These are phyloP conservation scores for Dactylellina drechsleri DNA, from an alignment of 2,329 filamentous ascomycete genomes.

Conservation along the genomic window DNA sequence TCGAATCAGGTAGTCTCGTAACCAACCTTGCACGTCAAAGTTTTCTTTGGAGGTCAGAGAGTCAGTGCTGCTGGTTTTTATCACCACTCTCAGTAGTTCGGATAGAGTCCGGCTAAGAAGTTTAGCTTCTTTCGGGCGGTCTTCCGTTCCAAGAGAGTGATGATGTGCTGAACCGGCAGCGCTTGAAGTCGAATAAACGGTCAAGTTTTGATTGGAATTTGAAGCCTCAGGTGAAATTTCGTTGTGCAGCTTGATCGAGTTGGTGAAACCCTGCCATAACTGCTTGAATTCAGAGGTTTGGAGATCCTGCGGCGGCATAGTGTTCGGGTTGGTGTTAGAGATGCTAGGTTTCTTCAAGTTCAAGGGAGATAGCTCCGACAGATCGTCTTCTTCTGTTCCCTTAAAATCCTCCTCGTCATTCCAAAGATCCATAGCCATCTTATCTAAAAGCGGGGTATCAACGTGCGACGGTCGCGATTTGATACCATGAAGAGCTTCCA, in stretches of 20 bases:
- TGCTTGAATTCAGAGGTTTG: slow-evolving; percentile 35
- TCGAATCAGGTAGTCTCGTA: slow-evolving; percentile 9
- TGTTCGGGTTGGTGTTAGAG: neutral
- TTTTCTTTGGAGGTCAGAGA: slow-evolving; percentile 10
- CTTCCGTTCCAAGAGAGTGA: neutral
- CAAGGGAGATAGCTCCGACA: slow-evolving; percentile 1
- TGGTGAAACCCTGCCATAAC: slow-evolving; percentile 41
- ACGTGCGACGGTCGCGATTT: slow-evolving; percentile 8
- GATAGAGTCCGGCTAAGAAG: slow-evolving; percentile 30
- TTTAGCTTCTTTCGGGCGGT: slow-evolving; percentile 5
- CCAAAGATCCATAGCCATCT: slow-evolving; percentile 8
- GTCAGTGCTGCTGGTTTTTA: slow-evolving; percentile 23
- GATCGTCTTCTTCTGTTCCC: neutral
- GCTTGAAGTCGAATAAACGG: slow-evolving; percentile 9
- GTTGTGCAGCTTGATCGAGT: slow-evolving; percentile 37
- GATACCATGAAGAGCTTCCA: slow-evolving; percentile 18
- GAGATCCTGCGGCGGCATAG: slow-evolving; percentile 1
- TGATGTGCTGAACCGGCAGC: neutral
- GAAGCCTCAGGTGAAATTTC: slow-evolving; percentile 29
- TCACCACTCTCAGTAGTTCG: slow-evolving; percentile 39
- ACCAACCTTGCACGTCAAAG: slow-evolving; percentile 33
- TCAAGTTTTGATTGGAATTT: neutral
- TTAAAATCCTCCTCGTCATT: neutral
- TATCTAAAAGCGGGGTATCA: neutral
- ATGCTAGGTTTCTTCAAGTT: neutral